Evolutionary conservation across 345 rosid genomes (phyloP), one percentile per base, ranked within the genome.

Genomic region (Trapa incisa): DNA sequence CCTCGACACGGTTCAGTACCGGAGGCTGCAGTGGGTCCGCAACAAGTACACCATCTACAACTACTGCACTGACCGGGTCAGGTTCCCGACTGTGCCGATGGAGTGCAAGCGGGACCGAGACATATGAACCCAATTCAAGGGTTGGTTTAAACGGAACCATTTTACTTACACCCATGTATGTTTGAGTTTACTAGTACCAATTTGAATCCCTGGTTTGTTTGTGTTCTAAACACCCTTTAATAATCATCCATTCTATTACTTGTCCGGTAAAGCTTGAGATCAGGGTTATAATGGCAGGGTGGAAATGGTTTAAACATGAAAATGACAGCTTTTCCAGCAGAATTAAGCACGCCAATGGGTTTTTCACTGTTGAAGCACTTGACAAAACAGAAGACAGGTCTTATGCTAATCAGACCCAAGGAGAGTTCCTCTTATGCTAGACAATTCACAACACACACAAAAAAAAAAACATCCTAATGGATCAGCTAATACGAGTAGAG

Each of bases 61-160:
- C 77, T 90, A 90, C 70, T 90, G 92, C 76, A 80, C 70, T 42
- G 95, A 87, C 73, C 75, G 79, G 22, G 36, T 15, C 16, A 74
- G 97, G 70, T 82, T 74, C 81, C 87, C 90, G 47, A 67, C 70
- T 0, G 39, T 79, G 69, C 77, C 97, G 2, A 79, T 73, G 0
- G 97, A 90, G 76, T 90, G 97, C 82, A 77, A 67, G 76, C 61
- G 85, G 17, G 87, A 87, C 71, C 68, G 81, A 35, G 97, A 90
- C 45, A 71, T 78, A 4, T 88, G 53, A 73, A 22, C 50, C 47
- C 15, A 17, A 37, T 37, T 54, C 33, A 22, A 22, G 29, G 29
- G 29, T 22, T 22, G 29, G 4, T 6, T 39, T 38, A 16, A 38
- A 15, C 38, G 33, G 29, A 65, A 42, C 42, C 37, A 58, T 10